phyloP scores from a whole-genome alignment of 106 monocot species.

The Acorus calamus region DNA sequence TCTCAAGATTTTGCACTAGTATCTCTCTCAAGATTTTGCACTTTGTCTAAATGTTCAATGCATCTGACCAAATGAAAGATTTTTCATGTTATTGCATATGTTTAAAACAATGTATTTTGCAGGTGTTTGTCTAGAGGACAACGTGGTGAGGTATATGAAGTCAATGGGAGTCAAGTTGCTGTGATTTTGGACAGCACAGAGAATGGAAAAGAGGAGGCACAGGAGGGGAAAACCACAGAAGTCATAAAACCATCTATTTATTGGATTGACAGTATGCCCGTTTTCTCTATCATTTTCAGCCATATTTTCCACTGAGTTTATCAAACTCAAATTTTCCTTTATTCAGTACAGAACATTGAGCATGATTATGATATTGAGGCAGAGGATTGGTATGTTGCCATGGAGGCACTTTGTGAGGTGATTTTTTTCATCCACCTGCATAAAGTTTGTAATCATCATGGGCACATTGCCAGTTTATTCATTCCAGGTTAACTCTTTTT shows the following conservation, averaged over 20 bases:
- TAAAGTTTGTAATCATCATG: no score
- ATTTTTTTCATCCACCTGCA: not conserved
- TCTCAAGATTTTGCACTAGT: no score
- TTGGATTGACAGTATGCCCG: conserved; percentile 89
- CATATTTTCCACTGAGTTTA: not conserved
- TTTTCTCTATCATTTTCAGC: conserved; percentile 4
- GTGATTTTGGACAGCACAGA: conserved; percentile 66
- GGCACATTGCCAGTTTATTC: no score
- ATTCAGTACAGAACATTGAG: conserved; percentile 76
- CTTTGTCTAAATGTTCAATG: no score
- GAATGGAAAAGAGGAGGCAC: conserved; percentile 25
- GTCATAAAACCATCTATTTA: conserved; percentile 40
- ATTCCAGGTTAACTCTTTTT: no score
- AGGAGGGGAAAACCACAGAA: conserved; percentile 13
- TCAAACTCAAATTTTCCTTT: conserved; percentile 5
- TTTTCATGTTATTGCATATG: not conserved
- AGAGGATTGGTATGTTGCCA: conserved; percentile 83
- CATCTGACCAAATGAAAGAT: no score
- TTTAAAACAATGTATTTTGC: not conserved
- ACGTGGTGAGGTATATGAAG: conserved; percentile 88
- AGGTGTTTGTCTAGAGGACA: conserved; percentile 76
- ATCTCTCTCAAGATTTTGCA: no score
- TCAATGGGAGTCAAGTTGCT: conserved; percentile 88
- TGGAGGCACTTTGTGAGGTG: conserved; percentile 89
- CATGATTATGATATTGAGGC: conserved; percentile 73